These are phyloP conservation scores for Ophiostoma fasciatum DNA, from an alignment of 2,329 filamentous ascomycete species.

Conservation along the genomic window DNA sequence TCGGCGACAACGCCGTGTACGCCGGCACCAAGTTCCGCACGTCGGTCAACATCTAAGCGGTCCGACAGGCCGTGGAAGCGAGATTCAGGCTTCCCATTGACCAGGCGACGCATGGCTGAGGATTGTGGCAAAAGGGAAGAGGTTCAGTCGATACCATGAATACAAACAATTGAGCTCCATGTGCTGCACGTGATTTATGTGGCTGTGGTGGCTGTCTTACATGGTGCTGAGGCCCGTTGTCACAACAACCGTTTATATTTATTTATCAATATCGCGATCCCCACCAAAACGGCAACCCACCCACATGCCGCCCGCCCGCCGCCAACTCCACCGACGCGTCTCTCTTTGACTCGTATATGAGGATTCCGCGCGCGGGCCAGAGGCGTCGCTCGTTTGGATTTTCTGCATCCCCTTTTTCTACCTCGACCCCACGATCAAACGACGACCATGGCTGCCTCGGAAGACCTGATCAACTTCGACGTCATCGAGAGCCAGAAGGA, in stretches of 20 bases:
- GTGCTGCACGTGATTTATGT: too few species aligned
- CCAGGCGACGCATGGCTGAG: too few species aligned
- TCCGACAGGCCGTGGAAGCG: too few species aligned
- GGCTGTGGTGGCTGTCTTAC: too few species aligned
- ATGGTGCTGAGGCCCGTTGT: constrained; percentile 4
- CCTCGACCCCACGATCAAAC: too few species aligned
- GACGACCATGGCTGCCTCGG: constrained; percentile 13
- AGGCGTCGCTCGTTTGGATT: not conserved
- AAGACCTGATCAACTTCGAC: constrained; percentile 60
- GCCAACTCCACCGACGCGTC: constrained; percentile 2
- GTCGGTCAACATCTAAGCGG: constrained; percentile 65
- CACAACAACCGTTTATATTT: constrained; percentile 8
- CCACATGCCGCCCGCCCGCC: not conserved
- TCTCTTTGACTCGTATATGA: too few species aligned
- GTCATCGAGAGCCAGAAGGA: constrained; percentile 95
- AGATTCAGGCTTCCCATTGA: too few species aligned
- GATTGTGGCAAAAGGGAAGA: too few species aligned
- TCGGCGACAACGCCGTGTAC: constrained; percentile 81
- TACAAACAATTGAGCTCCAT: too few species aligned
- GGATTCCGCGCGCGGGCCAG: too few species aligned
- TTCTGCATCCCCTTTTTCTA: not conserved
- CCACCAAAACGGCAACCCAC: constrained; percentile 4
- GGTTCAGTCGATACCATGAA: too few species aligned
- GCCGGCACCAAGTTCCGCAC: constrained; percentile 87
- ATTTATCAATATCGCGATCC: constrained; percentile 11